Percentiles rank a stretch among this genome's conserved stretches.
These are phyloP conservation scores for Monilinia polystroma DNA, from an alignment of 2,329 filamentous ascomycete genomes.

Conservation along the genomic window DNA sequence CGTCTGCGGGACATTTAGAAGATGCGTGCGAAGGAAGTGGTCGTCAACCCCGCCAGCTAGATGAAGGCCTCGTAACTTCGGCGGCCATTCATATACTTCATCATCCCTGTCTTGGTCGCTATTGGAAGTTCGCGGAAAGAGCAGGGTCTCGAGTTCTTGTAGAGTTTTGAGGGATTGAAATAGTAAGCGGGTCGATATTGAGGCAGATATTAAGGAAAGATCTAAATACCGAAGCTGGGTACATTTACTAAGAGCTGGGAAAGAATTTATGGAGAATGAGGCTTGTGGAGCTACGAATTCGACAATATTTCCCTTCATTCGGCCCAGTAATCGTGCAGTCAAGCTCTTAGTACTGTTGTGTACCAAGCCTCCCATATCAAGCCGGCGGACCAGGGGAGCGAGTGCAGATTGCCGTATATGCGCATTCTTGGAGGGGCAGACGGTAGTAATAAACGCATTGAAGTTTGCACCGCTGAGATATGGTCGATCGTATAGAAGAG, in stretches of 20 bases:
- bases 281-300: conserved; percentile 41
- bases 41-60: conserved; percentile 39
- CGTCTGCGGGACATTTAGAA: conserved; percentile 29
- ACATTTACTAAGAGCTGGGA: conserved; percentile 41
- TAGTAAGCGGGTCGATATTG: conserved; percentile 37
- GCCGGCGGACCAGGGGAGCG: conserved; percentile 34
- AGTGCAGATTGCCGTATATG: conserved; percentile 39
- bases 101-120: conserved; percentile 25
- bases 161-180: conserved; percentile 39
- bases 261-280: conserved; percentile 40
- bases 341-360: conserved; percentile 38
- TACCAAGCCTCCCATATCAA: conserved; percentile 40
- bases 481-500: conserved; percentile 36
- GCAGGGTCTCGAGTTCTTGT: conserved; percentile 36
- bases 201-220: conserved; percentile 39
- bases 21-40: conserved; percentile 34
- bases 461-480: conserved; percentile 38
- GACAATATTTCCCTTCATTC: conserved; percentile 39
- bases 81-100: conserved; percentile 37
- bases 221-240: conserved; percentile 37
- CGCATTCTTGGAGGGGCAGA: conserved; percentile 42
- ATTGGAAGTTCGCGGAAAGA: conserved; percentile 39
- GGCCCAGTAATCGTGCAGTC: conserved; percentile 39
- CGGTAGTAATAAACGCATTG: conserved; percentile 37
- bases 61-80: conserved; percentile 37